A percentile compares a stretch with the other conserved stretches of the same genome.
These are phyloP conservation scores for Rhodamnia argentea DNA, from an alignment of 345 rosid species.

Conservation along the genomic window DNA sequence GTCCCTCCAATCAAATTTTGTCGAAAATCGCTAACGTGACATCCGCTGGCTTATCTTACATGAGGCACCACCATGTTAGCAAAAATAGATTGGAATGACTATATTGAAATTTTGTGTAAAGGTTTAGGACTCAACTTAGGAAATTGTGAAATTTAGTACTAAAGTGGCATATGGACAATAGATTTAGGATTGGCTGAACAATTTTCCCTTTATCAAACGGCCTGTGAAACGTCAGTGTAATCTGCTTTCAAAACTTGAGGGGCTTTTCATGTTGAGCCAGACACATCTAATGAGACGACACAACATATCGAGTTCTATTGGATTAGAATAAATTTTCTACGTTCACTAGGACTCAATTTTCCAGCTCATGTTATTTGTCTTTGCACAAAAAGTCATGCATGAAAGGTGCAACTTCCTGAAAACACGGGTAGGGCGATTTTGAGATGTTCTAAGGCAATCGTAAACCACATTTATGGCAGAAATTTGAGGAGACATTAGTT, in stretches of 20 bases:
- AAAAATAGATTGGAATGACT: neutral
- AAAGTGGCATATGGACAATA: neutral
- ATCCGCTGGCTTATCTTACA: fast-evolving
- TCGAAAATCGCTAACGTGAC: neutral
- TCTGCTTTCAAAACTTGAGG: neutral
- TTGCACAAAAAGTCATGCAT: neutral
- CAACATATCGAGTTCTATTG: neutral
- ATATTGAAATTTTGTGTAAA: neutral
- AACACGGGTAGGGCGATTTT: neutral
- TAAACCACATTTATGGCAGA: neutral
- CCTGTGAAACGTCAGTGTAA: neutral
- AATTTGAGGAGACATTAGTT: neutral
- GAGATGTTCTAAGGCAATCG: neutral
- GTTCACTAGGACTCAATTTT: neutral
- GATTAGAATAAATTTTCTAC: neutral
- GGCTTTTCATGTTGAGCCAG: neutral
- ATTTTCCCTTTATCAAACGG: neutral
- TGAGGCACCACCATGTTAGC: fast-evolving
- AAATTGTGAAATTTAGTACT: neutral
- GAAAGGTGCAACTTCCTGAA: neutral
- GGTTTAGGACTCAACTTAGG: neutral
- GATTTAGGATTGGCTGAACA: neutral
- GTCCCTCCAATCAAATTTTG: neutral
- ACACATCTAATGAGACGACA: neutral
- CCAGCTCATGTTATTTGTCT: neutral